Evolutionary conservation across 345 rosid genomes (phyloP), one percentile per base, ranked within the genome.

Genomic region (Boechera divaricarpa): DNA sequence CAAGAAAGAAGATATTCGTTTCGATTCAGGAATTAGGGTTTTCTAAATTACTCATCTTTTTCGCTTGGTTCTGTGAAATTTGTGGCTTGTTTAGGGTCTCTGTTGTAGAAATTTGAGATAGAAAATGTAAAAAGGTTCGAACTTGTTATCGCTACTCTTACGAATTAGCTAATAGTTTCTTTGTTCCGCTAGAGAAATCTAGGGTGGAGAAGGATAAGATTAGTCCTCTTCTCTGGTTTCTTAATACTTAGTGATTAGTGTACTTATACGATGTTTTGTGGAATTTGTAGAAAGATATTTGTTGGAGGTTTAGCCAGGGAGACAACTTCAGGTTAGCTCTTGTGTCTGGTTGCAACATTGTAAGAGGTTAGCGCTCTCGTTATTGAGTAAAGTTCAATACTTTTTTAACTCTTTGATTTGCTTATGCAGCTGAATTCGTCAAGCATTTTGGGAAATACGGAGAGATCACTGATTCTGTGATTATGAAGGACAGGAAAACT

Each of bases 391-490:
- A 35, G 66, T 66, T 47, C 45, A 28, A 65, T 77, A 12, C 58
- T 67, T 72, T 79, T 9, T 7, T 38, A 77, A 77, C 75, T 76
- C 70, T 26, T 47, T 63, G 13, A 15, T 62, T 73, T 79, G 57
- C 64, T 78, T 74, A 0, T 84, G 87, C 86, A 95, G 98, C 82
- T 10, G 88, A 84, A 18, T 95, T 95, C 83, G 77, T 86, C 75
- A 85, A 87, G 82, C 93, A 95, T 80, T 95, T 95, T 72, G 88
- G 82, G 47, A 90, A 84, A 64, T 95, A 93, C 61, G 99, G 99
- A 39, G 97, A 95, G 78, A 93, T 95, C 55, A 91, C 91, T 10
- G 99, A 95, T 80, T 89, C 92, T 31, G 99, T 95, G 52, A 95
- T 95, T 67, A 95, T 95, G 99, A 88, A 87, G 80, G 99, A 93